These are phyloP conservation scores for Claviceps capensis DNA, from an alignment of 2,329 filamentous ascomycete species.

Conservation along the genomic window DNA sequence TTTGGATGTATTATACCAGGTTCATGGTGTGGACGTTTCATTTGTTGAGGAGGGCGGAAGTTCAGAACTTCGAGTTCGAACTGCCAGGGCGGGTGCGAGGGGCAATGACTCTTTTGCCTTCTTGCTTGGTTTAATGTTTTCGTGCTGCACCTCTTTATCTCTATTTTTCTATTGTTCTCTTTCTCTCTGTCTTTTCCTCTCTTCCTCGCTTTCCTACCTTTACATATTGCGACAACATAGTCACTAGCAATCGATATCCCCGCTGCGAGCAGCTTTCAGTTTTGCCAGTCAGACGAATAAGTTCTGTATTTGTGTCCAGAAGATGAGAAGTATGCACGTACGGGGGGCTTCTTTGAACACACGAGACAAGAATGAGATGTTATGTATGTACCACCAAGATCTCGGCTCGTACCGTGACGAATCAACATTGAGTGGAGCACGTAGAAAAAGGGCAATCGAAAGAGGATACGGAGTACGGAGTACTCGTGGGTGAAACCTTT, in stretches of 20 bases:
- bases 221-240: conserved; percentile 11
- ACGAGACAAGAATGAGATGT: neutral
- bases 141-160: neutral
- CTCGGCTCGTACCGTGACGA: conserved; percentile 5
- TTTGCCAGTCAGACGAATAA: no score
- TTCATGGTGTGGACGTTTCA: conserved; percentile 7
- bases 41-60: conserved; percentile 6
- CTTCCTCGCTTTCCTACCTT: neutral
- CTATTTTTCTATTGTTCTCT: neutral
- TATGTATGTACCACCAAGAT: neutral
- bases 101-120: neutral
- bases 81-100: neutral
- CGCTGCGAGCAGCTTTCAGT: conserved; percentile 5
- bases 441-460: neutral
- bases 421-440: conserved; percentile 2
- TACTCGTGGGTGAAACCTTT: no score
- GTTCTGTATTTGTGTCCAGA: neutral
- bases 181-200: neutral
- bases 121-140: no score
- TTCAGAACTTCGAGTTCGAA: neutral
- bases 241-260: conserved; percentile 16
- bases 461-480: neutral
- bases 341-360: neutral
- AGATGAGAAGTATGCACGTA: neutral
- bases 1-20: conserved; percentile 6